Conservation (phyloP, 305 asterid species). For the Ilex paraguariensis region DNA sequence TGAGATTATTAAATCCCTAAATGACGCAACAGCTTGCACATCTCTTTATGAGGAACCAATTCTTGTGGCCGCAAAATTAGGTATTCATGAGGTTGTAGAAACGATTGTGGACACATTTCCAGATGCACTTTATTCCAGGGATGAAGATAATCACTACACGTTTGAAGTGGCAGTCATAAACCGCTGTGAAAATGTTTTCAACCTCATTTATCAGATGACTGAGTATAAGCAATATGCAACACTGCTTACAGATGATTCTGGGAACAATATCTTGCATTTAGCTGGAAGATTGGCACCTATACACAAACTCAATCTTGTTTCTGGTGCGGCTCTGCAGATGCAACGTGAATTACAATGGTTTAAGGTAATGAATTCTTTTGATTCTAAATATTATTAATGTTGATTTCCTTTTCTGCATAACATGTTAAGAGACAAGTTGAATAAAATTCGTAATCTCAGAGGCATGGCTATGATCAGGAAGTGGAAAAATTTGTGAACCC, state of each 20-base stretch:
- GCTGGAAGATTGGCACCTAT: slow-evolving; percentile 40
- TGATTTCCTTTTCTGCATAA: too few relatives aligned
- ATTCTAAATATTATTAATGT: neutral
- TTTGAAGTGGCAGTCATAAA: slow-evolving; percentile 36
- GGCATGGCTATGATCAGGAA: slow-evolving; percentile 11
- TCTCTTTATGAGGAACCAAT: slow-evolving; percentile 4
- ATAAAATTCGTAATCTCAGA: neutral
- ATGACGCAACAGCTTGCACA: too few relatives aligned
- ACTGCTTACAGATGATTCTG: slow-evolving; percentile 20
- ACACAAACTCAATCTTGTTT: slow-evolving; percentile 28
- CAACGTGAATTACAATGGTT: slow-evolving; percentile 43
- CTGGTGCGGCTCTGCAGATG: slow-evolving; percentile 45
- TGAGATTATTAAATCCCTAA: too few relatives aligned
- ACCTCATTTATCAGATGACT: slow-evolving; percentile 20
- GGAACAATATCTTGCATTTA: slow-evolving; percentile 37
- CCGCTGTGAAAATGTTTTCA: slow-evolving; percentile 28
- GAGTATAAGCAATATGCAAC: slow-evolving; percentile 28
- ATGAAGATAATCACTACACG: slow-evolving; percentile 22
- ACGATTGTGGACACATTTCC: too few relatives aligned
- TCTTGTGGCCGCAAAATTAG: slow-evolving; percentile 14
- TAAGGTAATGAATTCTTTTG: slow-evolving; percentile 21
- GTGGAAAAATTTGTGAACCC: slow-evolving; percentile 19
- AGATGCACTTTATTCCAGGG: slow-evolving; percentile 11
- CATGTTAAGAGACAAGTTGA: neutral
- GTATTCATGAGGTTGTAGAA: too few relatives aligned